Conservation (phyloP, 2,329 filamentous ascomycete species). For the Fusarium concolor region DNA sequence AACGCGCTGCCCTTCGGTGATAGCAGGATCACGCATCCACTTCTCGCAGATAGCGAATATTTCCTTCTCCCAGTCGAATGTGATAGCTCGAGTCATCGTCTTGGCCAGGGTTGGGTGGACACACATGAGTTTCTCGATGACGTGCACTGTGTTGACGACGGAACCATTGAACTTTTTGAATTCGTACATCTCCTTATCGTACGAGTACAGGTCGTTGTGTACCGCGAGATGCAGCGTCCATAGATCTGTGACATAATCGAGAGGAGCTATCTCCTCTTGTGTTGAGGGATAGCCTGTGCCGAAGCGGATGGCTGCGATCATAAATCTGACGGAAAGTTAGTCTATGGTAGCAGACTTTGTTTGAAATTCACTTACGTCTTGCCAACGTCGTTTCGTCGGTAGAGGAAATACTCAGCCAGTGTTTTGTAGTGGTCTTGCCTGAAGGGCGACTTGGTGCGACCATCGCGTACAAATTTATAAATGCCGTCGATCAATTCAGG, state of each 20-base stretch:
- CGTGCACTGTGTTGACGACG: conserved; percentile 17
- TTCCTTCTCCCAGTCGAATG: conserved; percentile 25
- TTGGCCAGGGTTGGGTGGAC: conserved; percentile 9
- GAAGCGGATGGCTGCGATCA: conserved; percentile 26
- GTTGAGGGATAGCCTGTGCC: conserved; percentile 7
- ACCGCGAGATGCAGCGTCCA: conserved; percentile 12
- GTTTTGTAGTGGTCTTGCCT: conserved; percentile 21
- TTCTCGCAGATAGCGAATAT: conserved; percentile 14
- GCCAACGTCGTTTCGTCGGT: conserved; percentile 15
- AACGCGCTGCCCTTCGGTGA: conserved; percentile 1
- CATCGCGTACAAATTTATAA: conserved; percentile 8
- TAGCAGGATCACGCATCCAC: neutral
- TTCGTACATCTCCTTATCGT: conserved; percentile 27
- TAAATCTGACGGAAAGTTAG: conserved; percentile 1
- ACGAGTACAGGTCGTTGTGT: conserved; percentile 25
- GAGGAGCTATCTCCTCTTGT: conserved; percentile 2
- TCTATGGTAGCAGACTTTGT: rapidly evolving
- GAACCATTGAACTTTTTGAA: neutral
- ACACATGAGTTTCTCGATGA: conserved; percentile 10
- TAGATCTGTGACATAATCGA: conserved; percentile 15
- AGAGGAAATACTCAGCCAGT: conserved; percentile 8
- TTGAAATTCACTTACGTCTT: neutral
- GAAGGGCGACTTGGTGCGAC: conserved; percentile 17
- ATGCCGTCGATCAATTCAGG: conserved; percentile 7
- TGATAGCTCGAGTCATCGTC: neutral